Percentiles rank a stretch among this genome's conserved stretches.
Conservation (phyloP, 108 stramenopile genomes). For the Nitzschia sp. region DNA sequence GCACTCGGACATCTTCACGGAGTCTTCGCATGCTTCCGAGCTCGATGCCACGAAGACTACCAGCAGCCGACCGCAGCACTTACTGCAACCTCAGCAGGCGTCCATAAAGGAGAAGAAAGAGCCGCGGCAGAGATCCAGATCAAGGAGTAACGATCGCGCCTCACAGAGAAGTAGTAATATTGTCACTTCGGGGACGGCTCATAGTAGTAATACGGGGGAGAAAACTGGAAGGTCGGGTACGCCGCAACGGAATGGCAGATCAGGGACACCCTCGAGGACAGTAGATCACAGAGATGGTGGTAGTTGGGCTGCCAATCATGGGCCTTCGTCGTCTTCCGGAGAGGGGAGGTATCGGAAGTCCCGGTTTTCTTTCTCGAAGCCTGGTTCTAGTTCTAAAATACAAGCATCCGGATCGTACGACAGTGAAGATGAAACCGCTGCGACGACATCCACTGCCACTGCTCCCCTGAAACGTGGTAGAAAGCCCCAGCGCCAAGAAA, state of each 20-base stretch:
- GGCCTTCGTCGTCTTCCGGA: background rate
- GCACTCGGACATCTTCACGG: constrained; percentile 7
- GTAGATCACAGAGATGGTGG: background rate
- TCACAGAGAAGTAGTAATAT: too few relatives aligned
- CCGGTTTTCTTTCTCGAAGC: background rate
- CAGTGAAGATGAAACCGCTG: constrained; percentile 2
- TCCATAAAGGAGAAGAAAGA: background rate
- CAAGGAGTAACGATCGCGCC: background rate
- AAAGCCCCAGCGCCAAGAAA: background rate
- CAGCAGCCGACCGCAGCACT: constrained; percentile 5
- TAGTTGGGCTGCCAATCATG: background rate
- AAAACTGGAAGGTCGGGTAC: too few relatives aligned
- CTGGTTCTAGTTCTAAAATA: background rate
- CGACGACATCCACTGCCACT: background rate
- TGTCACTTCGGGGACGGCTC: too few relatives aligned
- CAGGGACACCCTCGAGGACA: too few relatives aligned
- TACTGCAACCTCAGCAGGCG: background rate
- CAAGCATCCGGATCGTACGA: background rate
- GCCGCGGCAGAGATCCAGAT: background rate
- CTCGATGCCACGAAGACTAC: background rate
- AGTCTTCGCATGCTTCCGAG: constrained; percentile 21
- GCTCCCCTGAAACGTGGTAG: background rate
- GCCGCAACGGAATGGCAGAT: too few relatives aligned
- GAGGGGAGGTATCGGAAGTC: background rate
- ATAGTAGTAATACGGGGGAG: too few relatives aligned